A percentile compares a stretch with the other conserved stretches of the same genome.
Evolutionary conservation across 768 basidiomycete genomes (phyloP).

Genomic region (Hortiboletus flavorubellus): DNA sequence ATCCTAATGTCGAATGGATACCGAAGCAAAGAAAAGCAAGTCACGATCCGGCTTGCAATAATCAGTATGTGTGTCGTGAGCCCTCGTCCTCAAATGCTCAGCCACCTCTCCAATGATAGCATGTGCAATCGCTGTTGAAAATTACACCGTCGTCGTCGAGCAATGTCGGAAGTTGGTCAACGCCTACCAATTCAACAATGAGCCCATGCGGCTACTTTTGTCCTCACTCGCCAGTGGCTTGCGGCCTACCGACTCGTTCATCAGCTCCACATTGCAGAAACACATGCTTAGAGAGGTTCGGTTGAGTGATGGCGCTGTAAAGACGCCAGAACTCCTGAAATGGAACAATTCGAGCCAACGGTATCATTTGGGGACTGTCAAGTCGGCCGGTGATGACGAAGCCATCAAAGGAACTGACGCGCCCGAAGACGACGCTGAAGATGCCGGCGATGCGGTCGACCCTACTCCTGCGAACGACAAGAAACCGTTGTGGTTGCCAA

Average conservation of each 20-base stretch:
- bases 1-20: conserved; percentile 73
- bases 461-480: conserved; percentile 19
- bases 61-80: conserved; percentile 48
- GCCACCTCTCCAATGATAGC: background rate
- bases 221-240: conserved; percentile 72
- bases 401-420: conserved; percentile 14
- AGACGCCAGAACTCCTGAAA: conserved; percentile 54
- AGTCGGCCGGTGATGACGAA: conserved; percentile 19
- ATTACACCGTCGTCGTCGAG: conserved; percentile 60
- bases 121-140: conserved; percentile 35
- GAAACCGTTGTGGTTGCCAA: conserved; percentile 46
- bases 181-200: conserved; percentile 81
- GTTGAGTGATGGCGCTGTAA: conserved; percentile 61
- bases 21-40: conserved; percentile 55
- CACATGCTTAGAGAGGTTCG: conserved; percentile 79
- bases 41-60: conserved; percentile 70
- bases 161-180: conserved; percentile 75
- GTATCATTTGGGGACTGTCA: conserved; percentile 42
- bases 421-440: conserved; percentile 36
- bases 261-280: conserved; percentile 77
- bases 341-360: conserved; percentile 63
- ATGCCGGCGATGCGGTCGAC: conserved; percentile 18
- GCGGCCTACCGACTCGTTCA: conserved; percentile 70
- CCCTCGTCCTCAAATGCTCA: background rate
- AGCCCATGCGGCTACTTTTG: conserved; percentile 74